Conservation (phyloP, 495 filamentous ascomycete species). For the Penicillium robsamsonii region DNA sequence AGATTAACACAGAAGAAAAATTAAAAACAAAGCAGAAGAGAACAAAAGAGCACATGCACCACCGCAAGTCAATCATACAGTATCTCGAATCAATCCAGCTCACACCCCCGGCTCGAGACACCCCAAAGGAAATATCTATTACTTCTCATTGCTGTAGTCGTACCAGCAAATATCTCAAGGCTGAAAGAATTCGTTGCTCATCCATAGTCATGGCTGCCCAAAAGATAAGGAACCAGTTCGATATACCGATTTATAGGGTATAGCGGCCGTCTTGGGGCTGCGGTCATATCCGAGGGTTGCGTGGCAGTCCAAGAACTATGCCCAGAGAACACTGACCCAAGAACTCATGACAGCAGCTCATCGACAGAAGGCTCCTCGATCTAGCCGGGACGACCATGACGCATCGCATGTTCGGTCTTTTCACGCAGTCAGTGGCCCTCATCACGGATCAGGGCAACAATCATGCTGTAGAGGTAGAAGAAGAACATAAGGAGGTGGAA, state of each 20-base stretch:
- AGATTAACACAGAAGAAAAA: slow-evolving; percentile 37
- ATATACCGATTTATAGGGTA: slow-evolving; percentile 13
- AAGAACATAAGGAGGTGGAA: slow-evolving; percentile 99
- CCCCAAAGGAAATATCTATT: slow-evolving; percentile 21
- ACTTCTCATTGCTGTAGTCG: slow-evolving; percentile 13
- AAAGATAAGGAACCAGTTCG: not conserved
- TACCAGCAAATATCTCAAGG: slow-evolving; percentile 18
- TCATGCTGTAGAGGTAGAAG: slow-evolving; percentile 99
- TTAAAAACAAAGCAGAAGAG: slow-evolving; percentile 22
- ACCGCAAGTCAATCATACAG: slow-evolving; percentile 10
- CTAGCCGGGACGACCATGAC: slow-evolving; percentile 33
- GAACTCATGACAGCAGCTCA: slow-evolving; percentile 1
- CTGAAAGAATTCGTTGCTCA: slow-evolving; percentile 15
- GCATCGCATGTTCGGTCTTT: slow-evolving; percentile 44
- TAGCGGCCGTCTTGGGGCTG: slow-evolving; percentile 4
- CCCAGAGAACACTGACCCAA: not conserved
- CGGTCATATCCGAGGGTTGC: slow-evolving; percentile 4
- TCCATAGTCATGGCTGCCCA: slow-evolving; percentile 11
- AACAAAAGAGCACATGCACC: slow-evolving; percentile 18
- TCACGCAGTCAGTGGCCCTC: slow-evolving; percentile 70
- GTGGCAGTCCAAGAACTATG: slow-evolving; percentile 3
- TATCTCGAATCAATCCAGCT: slow-evolving; percentile 10
- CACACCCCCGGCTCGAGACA: slow-evolving; percentile 10
- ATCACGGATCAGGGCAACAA: slow-evolving; percentile 94
- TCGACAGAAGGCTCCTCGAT: slow-evolving; percentile 8